Evolutionary conservation across 2,329 filamentous ascomycete genomes (phyloP).

Genomic region (Leptodontidium sp.): DNA sequence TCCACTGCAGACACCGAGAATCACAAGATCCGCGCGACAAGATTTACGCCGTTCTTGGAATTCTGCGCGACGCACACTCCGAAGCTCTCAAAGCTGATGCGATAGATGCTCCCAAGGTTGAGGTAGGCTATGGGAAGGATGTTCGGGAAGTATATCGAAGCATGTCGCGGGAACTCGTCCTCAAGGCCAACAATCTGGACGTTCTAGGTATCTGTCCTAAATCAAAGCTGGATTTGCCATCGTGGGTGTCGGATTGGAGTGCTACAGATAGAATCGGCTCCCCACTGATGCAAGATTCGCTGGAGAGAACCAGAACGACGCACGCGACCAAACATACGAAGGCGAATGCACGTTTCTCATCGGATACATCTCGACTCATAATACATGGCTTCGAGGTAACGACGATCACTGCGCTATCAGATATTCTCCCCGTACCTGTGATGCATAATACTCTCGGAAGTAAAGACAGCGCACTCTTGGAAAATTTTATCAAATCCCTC

Average conservation of each 20-base stretch:
- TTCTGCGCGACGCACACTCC: constrained; percentile 10
- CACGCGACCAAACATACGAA: not conserved
- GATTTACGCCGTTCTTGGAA: constrained; percentile 26
- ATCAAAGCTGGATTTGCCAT: not conserved
- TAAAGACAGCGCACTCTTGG: not conserved
- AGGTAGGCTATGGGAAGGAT: not conserved
- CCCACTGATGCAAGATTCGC: not conserved
- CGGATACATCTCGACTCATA: not conserved
- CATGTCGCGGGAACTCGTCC: not conserved
- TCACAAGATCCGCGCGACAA: constrained; percentile 27
- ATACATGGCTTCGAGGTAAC: not conserved
- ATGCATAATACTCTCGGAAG: not conserved
- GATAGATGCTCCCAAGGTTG: not conserved
- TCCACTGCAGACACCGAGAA: constrained; percentile 18
- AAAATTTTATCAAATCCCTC: not conserved
- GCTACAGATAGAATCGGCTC: not conserved
- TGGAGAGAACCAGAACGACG: not conserved
- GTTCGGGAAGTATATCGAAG: not conserved
- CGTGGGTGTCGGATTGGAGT: not conserved
- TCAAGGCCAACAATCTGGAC: not conserved
- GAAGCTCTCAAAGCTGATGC: not conserved
- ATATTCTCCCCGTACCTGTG: not conserved
- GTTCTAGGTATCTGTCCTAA: not conserved
- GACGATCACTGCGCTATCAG: not conserved
- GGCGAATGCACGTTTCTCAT: not conserved